These are phyloP conservation scores for Excoecaria cochinchinensis DNA, from an alignment of 345 rosid genomes.

Conservation along the genomic window DNA sequence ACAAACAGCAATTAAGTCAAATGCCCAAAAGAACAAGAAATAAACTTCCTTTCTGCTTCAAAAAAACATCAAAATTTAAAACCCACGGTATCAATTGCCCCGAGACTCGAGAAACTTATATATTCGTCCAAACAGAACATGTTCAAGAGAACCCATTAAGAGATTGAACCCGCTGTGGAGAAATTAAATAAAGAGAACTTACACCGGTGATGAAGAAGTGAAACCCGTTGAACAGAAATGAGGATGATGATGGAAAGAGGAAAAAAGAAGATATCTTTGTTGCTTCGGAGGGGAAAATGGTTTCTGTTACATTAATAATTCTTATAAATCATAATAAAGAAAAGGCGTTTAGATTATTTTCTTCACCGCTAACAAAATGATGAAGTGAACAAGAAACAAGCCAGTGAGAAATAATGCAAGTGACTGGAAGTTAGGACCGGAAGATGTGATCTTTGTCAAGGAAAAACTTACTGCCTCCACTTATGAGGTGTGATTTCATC, in stretches of 20 bases:
- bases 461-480: background rate
- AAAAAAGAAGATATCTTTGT: background rate
- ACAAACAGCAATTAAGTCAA: background rate
- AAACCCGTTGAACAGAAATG: background rate
- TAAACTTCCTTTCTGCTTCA: background rate
- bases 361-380: background rate
- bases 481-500: background rate
- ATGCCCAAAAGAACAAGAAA: background rate
- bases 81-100: background rate
- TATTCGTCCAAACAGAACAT: background rate
- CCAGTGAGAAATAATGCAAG: background rate
- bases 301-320: background rate
- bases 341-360: background rate
- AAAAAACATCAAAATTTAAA: background rate
- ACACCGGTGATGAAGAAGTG: background rate
- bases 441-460: background rate
- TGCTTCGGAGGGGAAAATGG: background rate
- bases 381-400: background rate
- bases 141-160: background rate
- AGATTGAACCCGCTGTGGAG: background rate
- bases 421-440: slow-evolving; percentile 8
- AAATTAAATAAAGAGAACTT: background rate
- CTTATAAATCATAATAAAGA: background rate
- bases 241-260: background rate
- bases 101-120: background rate